Conservation (phyloP, 768 basidiomycete genomes). For the Epithele typhae region DNA sequence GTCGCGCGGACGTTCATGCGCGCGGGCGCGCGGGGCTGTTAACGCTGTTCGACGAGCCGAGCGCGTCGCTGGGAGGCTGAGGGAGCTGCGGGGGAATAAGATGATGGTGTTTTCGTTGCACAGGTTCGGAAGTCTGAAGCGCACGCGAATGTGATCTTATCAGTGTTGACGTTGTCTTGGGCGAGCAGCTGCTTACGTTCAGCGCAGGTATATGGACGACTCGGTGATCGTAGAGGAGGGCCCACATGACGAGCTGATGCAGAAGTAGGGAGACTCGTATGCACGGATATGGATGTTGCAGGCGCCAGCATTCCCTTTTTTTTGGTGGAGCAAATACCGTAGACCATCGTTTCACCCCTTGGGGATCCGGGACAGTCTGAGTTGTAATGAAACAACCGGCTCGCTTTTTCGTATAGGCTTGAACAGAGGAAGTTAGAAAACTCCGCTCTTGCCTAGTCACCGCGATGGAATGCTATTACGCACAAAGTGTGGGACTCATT, state of each 20-base stretch:
- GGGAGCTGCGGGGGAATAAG: constrained; percentile 65
- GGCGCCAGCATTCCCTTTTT: no score
- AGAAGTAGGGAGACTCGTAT: constrained; percentile 58
- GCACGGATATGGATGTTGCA: constrained; percentile 72
- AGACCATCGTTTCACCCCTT: no score
- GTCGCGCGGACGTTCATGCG: constrained; percentile 28
- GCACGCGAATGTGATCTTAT: constrained; percentile 62
- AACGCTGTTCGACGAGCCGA: constrained; percentile 26
- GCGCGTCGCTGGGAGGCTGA: constrained; percentile 43
- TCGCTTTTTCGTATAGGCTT: no score
- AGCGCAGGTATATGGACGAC: constrained; percentile 62
- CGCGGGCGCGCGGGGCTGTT: constrained; percentile 23
- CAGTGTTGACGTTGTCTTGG: constrained; percentile 20
- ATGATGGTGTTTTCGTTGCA: constrained; percentile 84
- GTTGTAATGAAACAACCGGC: no score
- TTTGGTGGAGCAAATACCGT: no score
- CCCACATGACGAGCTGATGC: constrained; percentile 57
- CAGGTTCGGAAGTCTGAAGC: constrained; percentile 63
- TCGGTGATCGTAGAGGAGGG: constrained; percentile 59
- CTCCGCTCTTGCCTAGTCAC: no score
- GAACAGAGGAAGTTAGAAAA: no score
- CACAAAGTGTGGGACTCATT: no score
- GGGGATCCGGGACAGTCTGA: no score
- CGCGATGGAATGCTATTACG: no score
- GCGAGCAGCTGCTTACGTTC: background rate